Percentiles rank a stretch among this genome's conserved stretches.
These are phyloP conservation scores for Paramecium tetraurelia DNA, from an alignment of 73 alveolate genomes.

Conservation along the genomic window DNA sequence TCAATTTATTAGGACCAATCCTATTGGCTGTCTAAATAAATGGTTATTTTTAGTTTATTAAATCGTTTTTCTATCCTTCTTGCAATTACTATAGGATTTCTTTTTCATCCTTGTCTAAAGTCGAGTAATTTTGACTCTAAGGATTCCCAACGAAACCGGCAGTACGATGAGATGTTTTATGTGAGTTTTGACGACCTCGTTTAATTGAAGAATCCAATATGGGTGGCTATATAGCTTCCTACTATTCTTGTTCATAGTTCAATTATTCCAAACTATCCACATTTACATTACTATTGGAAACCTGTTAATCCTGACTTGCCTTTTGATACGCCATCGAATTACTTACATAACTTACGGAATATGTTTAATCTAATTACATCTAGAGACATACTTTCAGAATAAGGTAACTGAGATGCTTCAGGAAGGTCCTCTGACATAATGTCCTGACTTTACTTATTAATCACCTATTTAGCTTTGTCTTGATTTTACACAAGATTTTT, in stretches of 20 bases:
- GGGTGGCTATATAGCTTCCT: background rate
- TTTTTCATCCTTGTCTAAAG: background rate
- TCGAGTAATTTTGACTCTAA: background rate
- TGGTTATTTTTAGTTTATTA: background rate
- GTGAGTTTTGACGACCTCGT: background rate
- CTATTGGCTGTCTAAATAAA: background rate
- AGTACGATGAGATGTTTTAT: background rate
- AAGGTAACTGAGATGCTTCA: background rate
- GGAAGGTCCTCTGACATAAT: background rate
- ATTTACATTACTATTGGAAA: conserved; percentile 7
- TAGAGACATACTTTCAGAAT: background rate
- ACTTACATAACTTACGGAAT: background rate
- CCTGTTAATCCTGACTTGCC: background rate
- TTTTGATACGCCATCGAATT: background rate
- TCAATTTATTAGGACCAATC: background rate
- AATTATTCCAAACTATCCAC: background rate
- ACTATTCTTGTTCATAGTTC: background rate
- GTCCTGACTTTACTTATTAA: background rate
- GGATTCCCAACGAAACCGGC: background rate
- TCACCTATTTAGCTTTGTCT: background rate
- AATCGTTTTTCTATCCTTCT: background rate
- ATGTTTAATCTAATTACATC: background rate
- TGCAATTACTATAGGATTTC: background rate
- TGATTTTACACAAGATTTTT: background rate
- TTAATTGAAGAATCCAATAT: background rate